These are phyloP conservation scores for Pseudodiploospora longispora DNA, from an alignment of 2,329 filamentous ascomycete genomes.

Conservation along the genomic window DNA sequence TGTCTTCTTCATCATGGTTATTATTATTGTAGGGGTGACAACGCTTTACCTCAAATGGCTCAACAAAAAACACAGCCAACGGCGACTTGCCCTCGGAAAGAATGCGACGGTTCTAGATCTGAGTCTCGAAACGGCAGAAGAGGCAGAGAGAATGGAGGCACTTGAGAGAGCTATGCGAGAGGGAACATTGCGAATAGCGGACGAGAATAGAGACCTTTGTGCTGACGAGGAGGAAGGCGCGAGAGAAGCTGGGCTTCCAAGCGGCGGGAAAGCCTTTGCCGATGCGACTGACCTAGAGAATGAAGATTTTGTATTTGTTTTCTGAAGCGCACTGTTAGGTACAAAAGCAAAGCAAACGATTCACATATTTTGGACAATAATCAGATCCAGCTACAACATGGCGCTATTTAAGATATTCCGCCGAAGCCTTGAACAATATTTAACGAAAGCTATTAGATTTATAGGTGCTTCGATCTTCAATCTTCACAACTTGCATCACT, in stretches of 20 bases:
- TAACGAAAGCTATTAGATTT: too few species aligned
- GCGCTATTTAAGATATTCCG: too few species aligned
- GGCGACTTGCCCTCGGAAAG: constrained; percentile 51
- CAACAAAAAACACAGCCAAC: constrained; percentile 46
- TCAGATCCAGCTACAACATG: too few species aligned
- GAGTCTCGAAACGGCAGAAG: constrained; percentile 45
- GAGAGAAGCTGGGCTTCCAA: constrained; percentile 5
- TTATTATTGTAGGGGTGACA: constrained; percentile 37
- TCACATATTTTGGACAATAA: background rate
- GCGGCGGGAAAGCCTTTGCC: constrained; percentile 21
- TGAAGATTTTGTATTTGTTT: constrained; percentile 57
- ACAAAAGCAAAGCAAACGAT: too few species aligned
- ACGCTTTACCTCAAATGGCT: constrained; percentile 42
- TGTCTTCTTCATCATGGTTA: constrained; percentile 51
- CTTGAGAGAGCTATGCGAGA: constrained; percentile 16
- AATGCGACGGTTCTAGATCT: constrained; percentile 48
- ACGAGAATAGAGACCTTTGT: constrained; percentile 6
- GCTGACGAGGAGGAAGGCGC: constrained; percentile 11
- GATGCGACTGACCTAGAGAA: constrained; percentile 55
- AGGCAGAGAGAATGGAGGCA: constrained; percentile 29
- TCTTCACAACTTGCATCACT: too few species aligned
- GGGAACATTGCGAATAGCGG: constrained; percentile 6
- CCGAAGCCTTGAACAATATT: too few species aligned
- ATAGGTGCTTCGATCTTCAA: too few species aligned
- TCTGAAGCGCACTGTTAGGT: constrained; percentile 12